Base-by-base conservation (phyloP, 768 basidiomycete genomes). In the Lactarius hatsudake region DNA sequence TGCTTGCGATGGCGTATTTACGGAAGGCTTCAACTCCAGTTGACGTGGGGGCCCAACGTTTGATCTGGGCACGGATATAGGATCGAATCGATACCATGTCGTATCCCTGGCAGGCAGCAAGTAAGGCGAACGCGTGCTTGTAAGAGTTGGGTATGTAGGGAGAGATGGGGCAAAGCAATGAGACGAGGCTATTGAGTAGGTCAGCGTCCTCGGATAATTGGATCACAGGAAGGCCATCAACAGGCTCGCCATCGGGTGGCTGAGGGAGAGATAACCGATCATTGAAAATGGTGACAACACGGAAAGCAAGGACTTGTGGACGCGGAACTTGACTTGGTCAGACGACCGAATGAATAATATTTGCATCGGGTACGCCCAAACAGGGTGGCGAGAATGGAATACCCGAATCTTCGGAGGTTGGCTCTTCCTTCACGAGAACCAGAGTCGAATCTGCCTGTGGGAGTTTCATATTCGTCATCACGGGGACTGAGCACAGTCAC, bases 21-120 rank as follows among this genome's bases (percentile, higher is more conserved):
- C 20, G 1, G 43, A 45, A 45, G 6, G 43, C 18, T 45, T 45
- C 43, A 9, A 2, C 20, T n/a, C 20, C 43, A 3, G 10, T 8
- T 45, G 20, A n/a, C 9, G 43, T n/a, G 3, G 43, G 9, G n/a
- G n/a, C 23, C n/a, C 45, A 20, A 9, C n/a, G n/a, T 48, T 48
- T 48, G 53, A 45, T 18, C 20, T 28, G 20, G 3, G 23, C 20
- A 18, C 61, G 61, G 9, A 62, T 23, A n/a, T 26, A 20, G 1
- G 45, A 23, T 12, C 23, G 45, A 8, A 23, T 4, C 3, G 45
- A 48, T 4, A 1, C 45, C 45, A 48, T 45, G 45, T 23, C 45
- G 10, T 48, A 48, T 48, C 12, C 23, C 45, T 48, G n/a, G 45
- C n/a, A 48, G 3, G n/a, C n/a, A 0, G 61, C 63, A 7, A 72